Conservation (phyloP, 1,284 basidiomycete species). For the Microbotryum violaceum region DNA sequence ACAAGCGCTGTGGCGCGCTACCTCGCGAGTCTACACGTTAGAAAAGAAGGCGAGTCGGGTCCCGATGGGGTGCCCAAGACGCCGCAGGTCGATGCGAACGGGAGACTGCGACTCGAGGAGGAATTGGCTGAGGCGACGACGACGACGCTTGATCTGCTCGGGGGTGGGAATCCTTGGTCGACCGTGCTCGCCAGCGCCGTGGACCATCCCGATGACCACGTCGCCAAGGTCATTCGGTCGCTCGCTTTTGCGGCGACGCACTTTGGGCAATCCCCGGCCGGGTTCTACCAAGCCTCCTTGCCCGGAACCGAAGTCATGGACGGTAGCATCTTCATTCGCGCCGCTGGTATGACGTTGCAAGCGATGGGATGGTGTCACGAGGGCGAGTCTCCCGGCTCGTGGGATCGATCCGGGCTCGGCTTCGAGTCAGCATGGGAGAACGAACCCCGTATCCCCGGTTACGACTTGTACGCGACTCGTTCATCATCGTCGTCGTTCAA, state of each 20-base stretch:
- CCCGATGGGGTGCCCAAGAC: neutral
- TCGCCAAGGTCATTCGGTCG: slow-evolving; percentile 32
- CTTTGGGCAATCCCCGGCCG: slow-evolving; percentile 29
- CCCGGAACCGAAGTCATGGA: slow-evolving; percentile 32
- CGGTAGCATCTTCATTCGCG: slow-evolving; percentile 32
- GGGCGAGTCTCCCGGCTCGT: slow-evolving; percentile 20
- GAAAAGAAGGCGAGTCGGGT: neutral
- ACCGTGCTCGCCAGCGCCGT: slow-evolving; percentile 17
- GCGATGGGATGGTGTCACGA: slow-evolving; percentile 28
- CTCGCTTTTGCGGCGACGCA: slow-evolving; percentile 33
- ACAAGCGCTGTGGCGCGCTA: neutral
- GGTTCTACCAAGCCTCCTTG: slow-evolving; percentile 24
- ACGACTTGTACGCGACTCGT: too few species aligned
- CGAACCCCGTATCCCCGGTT: neutral
- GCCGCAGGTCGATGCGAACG: neutral
- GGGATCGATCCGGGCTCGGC: slow-evolving; percentile 33
- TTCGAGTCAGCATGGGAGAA: slow-evolving; percentile 29
- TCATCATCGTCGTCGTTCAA: too few species aligned
- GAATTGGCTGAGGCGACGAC: neutral
- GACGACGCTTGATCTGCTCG: too few species aligned
- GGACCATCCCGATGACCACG: slow-evolving; percentile 35
- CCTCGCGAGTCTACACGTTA: neutral
- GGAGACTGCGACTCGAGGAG: neutral
- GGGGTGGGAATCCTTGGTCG: slow-evolving; percentile 20
- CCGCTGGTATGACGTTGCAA: slow-evolving; percentile 14